Percentiles rank a stretch among this genome's conserved stretches.
Evolutionary conservation across 306 rosid species (phyloP).

Genomic region (Prunus davidiana): DNA sequence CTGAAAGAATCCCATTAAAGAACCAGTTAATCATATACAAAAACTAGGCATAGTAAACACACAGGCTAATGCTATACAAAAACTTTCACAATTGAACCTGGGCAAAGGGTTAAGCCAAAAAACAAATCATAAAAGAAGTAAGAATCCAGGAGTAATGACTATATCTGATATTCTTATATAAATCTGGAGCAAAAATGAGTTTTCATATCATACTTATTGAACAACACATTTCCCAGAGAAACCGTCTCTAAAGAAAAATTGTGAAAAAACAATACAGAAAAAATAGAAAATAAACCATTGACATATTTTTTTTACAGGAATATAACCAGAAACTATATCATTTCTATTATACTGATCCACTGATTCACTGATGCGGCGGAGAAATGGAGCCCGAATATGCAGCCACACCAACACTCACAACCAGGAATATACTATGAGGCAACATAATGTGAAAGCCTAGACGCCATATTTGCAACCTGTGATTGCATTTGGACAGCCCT

Average conservation of each 20-base stretch:
- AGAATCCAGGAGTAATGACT: neutral
- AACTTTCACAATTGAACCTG: no score
- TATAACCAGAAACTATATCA: conserved; percentile 12
- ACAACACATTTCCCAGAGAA: conserved; percentile 16
- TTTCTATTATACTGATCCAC: neutral
- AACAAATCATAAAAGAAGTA: neutral
- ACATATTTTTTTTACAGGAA: conserved; percentile 25
- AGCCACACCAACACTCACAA: neutral
- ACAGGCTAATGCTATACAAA: neutral
- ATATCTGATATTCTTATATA: conserved; percentile 1
- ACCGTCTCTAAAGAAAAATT: neutral
- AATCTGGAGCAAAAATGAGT: neutral
- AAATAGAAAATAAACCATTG: neutral
- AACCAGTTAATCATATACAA: neutral
- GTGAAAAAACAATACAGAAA: neutral
- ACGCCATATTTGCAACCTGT: conserved; percentile 86
- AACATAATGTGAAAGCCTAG: conserved; percentile 59
- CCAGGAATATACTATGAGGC: neutral
- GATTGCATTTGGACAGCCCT: conserved; percentile 83
- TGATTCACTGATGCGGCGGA: neutral
- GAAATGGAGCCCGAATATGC: neutral
- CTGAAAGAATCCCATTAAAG: no score
- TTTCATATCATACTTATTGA: conserved; percentile 1
- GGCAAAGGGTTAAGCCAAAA: no score
- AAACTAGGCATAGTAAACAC: neutral